Evolutionary conservation across 768 basidiomycete genomes (phyloP), one percentile per base, ranked within the genome.

Genomic region (Xerocomellus amylosporus): DNA sequence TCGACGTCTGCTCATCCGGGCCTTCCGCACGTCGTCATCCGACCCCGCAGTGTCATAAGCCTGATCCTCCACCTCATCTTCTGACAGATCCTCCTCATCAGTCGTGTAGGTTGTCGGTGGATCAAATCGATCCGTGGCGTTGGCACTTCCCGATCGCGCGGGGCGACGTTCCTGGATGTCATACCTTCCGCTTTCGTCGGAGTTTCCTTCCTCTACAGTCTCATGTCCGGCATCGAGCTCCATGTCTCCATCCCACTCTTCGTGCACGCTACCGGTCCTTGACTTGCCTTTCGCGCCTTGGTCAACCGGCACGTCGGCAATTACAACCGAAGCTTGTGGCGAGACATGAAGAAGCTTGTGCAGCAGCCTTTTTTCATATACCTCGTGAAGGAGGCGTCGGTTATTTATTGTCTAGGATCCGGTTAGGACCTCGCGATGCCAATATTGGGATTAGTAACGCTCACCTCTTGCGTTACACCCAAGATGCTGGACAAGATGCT

Each of bases 401-500:
- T 89, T 87, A 53, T 87, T 87, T 49, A 90, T 80, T 1, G 85
- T 89, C 88, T 92, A 4, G 42, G 14, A 28, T 33, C 43, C 17
- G 8, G 20, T 59, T 22, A 48, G 55, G 36, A 44, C 17, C 36
- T n/a, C n/a, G n/a, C 24, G 8, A 48, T 49, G n/a, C 28, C 44
- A 53, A 5, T n/a, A 53, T 5, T n/a, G 5, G 9, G 44, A n/a
- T 53, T 22, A 28, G 8, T 19, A 17, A 4, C 13, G 60, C 79
- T 58, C 56, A 90, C 93, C 80, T 93, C 89, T 66, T 88, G 85
- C 3, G 91, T 88, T 7, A 96, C 80, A 10, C 88, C 87, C 75
- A 96, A 79, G 30, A 97, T 81, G 31, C 80, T 86, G 3, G 85
- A 82, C 41, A 97, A 68, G 49, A 96, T 87, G 63, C 89, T 92